Percentiles rank a stretch among this genome's conserved stretches.
Evolutionary conservation across 768 basidiomycete species (phyloP).

Genomic region (Russula foetens): DNA sequence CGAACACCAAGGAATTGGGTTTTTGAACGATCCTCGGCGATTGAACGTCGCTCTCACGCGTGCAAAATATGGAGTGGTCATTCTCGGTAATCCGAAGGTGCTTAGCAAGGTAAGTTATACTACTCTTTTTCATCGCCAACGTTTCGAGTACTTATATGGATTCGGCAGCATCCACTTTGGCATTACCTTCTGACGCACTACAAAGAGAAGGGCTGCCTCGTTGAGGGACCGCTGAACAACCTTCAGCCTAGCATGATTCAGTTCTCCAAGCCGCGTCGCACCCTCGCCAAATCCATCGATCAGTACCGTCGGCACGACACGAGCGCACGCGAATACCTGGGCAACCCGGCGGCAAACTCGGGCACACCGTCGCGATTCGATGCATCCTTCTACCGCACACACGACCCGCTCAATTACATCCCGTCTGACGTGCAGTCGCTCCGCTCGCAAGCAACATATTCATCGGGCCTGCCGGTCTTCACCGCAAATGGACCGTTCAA

Average conservation of each 20-base stretch:
- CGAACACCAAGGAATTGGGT: slow-evolving; percentile 98
- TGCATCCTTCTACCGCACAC: slow-evolving; percentile 89
- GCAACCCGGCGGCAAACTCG: slow-evolving; percentile 35
- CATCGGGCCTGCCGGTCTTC: slow-evolving; percentile 86
- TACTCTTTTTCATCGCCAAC: background rate
- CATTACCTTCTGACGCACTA: slow-evolving; percentile 97
- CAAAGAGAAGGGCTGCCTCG: slow-evolving; percentile 90
- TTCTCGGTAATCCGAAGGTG: slow-evolving; percentile 99
- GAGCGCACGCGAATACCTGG: slow-evolving; percentile 72
- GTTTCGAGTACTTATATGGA: slow-evolving; percentile 15
- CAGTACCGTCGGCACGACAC: slow-evolving; percentile 92
- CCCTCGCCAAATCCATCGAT: slow-evolving; percentile 84
- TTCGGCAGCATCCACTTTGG: slow-evolving; percentile 88
- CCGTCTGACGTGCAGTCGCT: slow-evolving; percentile 94
- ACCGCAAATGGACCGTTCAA: slow-evolving; percentile 61
- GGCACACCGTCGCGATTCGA: slow-evolving; percentile 95
- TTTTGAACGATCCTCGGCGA: slow-evolving; percentile 94
- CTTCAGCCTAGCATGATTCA: slow-evolving; percentile 98
- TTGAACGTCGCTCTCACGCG: slow-evolving; percentile 95
- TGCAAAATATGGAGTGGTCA: slow-evolving; percentile 97
- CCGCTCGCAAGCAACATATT: slow-evolving; percentile 93
- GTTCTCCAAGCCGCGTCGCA: slow-evolving; percentile 93
- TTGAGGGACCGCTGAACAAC: slow-evolving; percentile 95
- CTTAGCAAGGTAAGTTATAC: slow-evolving; percentile 76
- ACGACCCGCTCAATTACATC: slow-evolving; percentile 90